Percentiles rank a stretch among this genome's conserved stretches.
phyloP scores from a whole-genome alignment of 768 basidiomycete species.

The Glaciozyma antarctica region DNA sequence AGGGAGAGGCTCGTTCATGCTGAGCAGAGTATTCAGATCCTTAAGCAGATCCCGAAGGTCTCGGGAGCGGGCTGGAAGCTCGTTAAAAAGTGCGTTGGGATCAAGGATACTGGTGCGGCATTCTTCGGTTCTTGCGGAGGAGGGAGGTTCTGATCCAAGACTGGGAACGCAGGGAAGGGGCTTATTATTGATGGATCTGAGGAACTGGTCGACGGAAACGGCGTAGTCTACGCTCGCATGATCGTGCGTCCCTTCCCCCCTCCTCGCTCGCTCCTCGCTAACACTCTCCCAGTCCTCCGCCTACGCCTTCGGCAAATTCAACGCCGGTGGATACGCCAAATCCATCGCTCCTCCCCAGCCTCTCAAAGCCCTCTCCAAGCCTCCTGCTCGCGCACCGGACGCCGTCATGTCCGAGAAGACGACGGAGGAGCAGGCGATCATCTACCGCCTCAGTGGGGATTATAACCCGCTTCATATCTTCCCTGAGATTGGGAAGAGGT shows the following conservation, averaged over 20 bases:
- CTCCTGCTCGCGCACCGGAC: conserved; percentile 49
- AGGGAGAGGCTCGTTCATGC: conserved; percentile 49
- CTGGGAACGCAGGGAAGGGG: conserved; percentile 7
- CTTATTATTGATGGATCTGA: conserved; percentile 31
- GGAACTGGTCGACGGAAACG: conserved; percentile 44
- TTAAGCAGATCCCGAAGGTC: conserved; percentile 62
- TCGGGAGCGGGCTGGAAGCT: conserved; percentile 73
- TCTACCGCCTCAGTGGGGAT: conserved; percentile 60
- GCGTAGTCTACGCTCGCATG: conserved; percentile 54
- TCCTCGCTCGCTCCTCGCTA: neutral
- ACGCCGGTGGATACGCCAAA: conserved; percentile 57
- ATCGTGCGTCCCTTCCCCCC: conserved; percentile 48
- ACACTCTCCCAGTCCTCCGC: no score
- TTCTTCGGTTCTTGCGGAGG: neutral
- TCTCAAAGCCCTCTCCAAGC: conserved; percentile 54
- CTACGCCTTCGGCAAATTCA: conserved; percentile 43
- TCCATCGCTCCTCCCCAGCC: conserved; percentile 52
- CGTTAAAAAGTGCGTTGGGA: conserved; percentile 55
- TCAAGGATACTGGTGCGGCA: conserved; percentile 68
- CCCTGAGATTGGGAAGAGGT: conserved; percentile 55
- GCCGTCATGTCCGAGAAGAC: conserved; percentile 56
- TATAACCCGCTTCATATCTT: conserved; percentile 69
- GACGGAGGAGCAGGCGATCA: conserved; percentile 53
- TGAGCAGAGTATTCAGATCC: conserved; percentile 65
- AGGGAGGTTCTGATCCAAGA: neutral